Percentiles rank a stretch among this genome's conserved stretches.
Evolutionary conservation across 1,284 basidiomycete genomes (phyloP).

Genomic region (Pisolithus thermaeus): DNA sequence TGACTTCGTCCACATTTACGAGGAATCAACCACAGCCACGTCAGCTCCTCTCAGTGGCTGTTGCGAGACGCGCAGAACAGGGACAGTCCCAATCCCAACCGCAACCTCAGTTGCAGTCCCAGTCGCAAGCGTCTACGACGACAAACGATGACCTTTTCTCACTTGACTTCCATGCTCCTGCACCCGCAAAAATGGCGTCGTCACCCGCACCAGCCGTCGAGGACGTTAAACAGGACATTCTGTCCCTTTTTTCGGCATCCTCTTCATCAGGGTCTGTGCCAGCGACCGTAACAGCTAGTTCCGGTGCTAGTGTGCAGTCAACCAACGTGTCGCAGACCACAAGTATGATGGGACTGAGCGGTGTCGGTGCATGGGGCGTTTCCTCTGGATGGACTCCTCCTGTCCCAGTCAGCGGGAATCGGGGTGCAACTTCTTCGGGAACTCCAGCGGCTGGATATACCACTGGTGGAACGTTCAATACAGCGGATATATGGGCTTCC

Average conservation of each 20-base stretch:
- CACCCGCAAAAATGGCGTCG: conserved; percentile 27
- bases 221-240: conserved; percentile 81
- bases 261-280: conserved; percentile 30
- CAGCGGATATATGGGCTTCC: conserved; percentile 53
- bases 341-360: conserved; percentile 54
- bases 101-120: conserved; percentile 6
- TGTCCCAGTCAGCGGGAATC: conserved; percentile 31
- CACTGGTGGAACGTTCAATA: conserved; percentile 30
- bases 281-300: conserved; percentile 1
- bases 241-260: conserved; percentile 73
- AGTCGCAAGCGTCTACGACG: conserved; percentile 11
- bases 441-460: conserved; percentile 6
- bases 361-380: conserved; percentile 59
- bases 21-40: conserved; percentile 42
- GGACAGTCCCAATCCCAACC: conserved; percentile 6
- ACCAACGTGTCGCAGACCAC: conserved; percentile 25
- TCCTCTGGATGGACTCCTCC: conserved; percentile 52
- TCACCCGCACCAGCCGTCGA: conserved; percentile 44
- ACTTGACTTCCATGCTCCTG: conserved; percentile 73
- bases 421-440: conserved; percentile 31
- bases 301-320: too few relatives aligned
- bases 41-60: conserved; percentile 21
- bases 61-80: conserved; percentile 17
- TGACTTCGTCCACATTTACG: conserved; percentile 28
- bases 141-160: conserved; percentile 70